Evolutionary conservation across 2,329 filamentous ascomycete species (phyloP).

Genomic region (Leptographium galeiforme): DNA sequence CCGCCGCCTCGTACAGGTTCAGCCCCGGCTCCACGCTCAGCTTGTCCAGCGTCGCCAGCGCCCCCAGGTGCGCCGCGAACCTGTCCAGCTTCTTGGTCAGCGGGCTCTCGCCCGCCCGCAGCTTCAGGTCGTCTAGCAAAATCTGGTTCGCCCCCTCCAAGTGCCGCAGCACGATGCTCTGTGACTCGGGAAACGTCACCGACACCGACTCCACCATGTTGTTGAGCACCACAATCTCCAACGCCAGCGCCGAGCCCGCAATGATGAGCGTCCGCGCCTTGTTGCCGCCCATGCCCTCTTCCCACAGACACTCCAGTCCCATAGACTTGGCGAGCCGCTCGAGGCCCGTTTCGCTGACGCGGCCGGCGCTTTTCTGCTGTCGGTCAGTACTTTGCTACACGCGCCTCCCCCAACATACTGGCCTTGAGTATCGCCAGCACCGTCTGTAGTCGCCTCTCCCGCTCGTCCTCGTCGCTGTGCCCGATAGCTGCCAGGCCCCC

Average conservation of each 20-base stretch:
- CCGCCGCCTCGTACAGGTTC: constrained; percentile 66
- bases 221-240: constrained; percentile 49
- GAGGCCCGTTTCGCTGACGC: constrained; percentile 63
- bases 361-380: constrained; percentile 33
- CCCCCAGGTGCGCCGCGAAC: constrained; percentile 60
- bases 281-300: constrained; percentile 33
- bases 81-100: constrained; percentile 57
- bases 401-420: no score
- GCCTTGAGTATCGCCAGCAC: constrained; percentile 36
- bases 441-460: constrained; percentile 37
- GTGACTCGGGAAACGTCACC: constrained; percentile 48
- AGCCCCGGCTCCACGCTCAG: constrained; percentile 55
- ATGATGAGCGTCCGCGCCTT: constrained; percentile 45
- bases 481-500: constrained; percentile 26
- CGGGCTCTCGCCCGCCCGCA: constrained; percentile 44
- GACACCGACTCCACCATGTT: constrained; percentile 49
- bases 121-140: constrained; percentile 49
- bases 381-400: no score
- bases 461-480: constrained; percentile 32
- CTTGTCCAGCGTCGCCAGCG: constrained; percentile 55
- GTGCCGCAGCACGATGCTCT: constrained; percentile 44
- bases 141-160: constrained; percentile 51
- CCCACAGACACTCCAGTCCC: constrained; percentile 52
- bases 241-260: constrained; percentile 44
- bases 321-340: constrained; percentile 54